phyloP scores from a whole-genome alignment of 768 basidiomycete genomes.

The Amanita phalloides region DNA sequence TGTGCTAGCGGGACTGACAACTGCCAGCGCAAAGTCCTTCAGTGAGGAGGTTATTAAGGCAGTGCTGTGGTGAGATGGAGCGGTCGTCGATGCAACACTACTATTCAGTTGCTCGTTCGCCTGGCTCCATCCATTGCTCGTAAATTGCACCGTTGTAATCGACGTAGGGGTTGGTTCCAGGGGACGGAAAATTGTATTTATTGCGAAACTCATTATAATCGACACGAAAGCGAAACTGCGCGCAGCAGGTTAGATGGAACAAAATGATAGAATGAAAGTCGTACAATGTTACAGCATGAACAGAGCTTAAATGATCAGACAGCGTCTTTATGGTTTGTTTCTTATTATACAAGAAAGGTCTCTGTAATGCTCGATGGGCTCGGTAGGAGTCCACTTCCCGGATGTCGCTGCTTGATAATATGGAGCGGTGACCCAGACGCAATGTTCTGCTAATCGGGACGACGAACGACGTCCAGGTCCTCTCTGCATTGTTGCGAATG shows the following conservation, averaged over 20 bases:
- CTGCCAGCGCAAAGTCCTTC: constrained; percentile 41
- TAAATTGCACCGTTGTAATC: not conserved
- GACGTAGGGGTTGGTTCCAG: constrained; percentile 20
- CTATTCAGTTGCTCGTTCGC: not conserved
- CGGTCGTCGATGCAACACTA: not conserved
- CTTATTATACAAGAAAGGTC: constrained; percentile 26
- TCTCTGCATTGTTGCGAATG: constrained; percentile 22
- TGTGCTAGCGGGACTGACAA: constrained; percentile 38
- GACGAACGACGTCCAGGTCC: constrained; percentile 31
- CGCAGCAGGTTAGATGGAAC: constrained; percentile 5
- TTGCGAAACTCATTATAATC: constrained; percentile 51
- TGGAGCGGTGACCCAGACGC: constrained; percentile 21
- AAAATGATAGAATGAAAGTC: constrained; percentile 15
- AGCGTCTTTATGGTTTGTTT: constrained; percentile 25
- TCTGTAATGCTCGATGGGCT: constrained; percentile 34
- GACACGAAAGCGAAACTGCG: constrained; percentile 58
- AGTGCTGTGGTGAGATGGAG: constrained; percentile 8
- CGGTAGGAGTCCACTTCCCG: constrained; percentile 28
- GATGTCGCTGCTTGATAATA: constrained; percentile 41
- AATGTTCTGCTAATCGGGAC: constrained; percentile 31
- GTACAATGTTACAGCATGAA: constrained; percentile 60
- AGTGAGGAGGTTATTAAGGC: constrained; percentile 26
- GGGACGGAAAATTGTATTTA: constrained; percentile 37
- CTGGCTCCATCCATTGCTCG: not conserved
- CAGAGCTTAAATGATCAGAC: constrained; percentile 34